Evolutionary conservation across 1,284 basidiomycete species (phyloP).

Genomic region (Boletus sp.): DNA sequence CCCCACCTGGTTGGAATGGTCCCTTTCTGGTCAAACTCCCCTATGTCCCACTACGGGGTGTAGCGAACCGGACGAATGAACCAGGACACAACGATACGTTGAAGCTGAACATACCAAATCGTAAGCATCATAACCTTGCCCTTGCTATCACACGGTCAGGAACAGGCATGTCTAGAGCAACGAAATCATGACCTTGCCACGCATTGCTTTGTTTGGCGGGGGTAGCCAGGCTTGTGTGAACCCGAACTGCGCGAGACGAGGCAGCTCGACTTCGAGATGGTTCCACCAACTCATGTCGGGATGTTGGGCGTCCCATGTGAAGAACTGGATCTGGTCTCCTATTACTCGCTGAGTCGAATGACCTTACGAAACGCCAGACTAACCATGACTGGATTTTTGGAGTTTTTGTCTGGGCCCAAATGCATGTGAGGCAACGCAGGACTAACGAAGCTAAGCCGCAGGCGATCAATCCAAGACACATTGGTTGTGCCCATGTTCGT

Average conservation of each 20-base stretch:
- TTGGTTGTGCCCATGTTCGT: slow-evolving; percentile 14
- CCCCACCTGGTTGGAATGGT: slow-evolving; percentile 88
- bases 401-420: slow-evolving; percentile 46
- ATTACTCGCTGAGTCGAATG: slow-evolving; percentile 1
- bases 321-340: slow-evolving; percentile 67
- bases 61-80: not conserved
- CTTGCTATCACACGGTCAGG: slow-evolving; percentile 42
- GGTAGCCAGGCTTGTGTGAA: slow-evolving; percentile 84
- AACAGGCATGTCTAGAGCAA: not conserved
- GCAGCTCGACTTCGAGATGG: slow-evolving; percentile 71
- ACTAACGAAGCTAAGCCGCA: slow-evolving; percentile 23
- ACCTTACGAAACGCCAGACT: slow-evolving; percentile 11
- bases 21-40: slow-evolving; percentile 90
- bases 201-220: slow-evolving; percentile 73
- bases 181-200: slow-evolving; percentile 43
- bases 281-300: slow-evolving; percentile 77
- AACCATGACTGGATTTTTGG: slow-evolving; percentile 67
- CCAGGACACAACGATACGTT: not conserved
- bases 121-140: slow-evolving; percentile 78
- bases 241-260: slow-evolving; percentile 71
- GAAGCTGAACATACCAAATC: slow-evolving; percentile 55
- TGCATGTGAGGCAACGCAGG: slow-evolving; percentile 57
- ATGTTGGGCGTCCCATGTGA: slow-evolving; percentile 72
- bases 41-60: slow-evolving; percentile 74
- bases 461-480: slow-evolving; percentile 26